Evolutionary conservation across 2,329 filamentous ascomycete genomes (phyloP).

Genomic region (Fusarium sp.): DNA sequence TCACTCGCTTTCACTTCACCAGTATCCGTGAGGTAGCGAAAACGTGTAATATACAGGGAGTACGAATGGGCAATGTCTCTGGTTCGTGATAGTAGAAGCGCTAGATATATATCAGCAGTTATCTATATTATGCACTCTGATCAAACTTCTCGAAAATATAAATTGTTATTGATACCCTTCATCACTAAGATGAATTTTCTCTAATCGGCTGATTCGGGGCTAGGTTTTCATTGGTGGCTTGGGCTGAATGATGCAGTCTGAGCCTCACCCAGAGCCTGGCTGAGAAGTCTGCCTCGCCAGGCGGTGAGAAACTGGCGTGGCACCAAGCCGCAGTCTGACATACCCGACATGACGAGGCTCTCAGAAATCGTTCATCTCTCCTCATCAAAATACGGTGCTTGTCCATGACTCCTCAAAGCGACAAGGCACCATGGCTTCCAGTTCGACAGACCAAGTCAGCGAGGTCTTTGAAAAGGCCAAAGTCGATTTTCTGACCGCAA

Average conservation of each 20-base stretch:
- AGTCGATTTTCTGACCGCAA: not conserved
- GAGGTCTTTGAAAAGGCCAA: not conserved
- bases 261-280: not conserved
- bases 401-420: not conserved
- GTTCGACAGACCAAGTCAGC: not conserved
- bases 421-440: fast-evolving
- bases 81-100: too few relatives aligned
- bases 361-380: fast-evolving
- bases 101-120: too few relatives aligned
- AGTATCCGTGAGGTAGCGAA: too few relatives aligned
- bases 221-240: not conserved
- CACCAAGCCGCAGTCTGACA: not conserved
- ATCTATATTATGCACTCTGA: too few relatives aligned
- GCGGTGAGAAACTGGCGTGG: not conserved
- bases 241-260: not conserved
- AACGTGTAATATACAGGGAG: too few relatives aligned
- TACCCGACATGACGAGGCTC: not conserved
- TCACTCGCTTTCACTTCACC: too few relatives aligned
- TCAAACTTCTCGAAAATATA: too few relatives aligned
- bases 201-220: not conserved
- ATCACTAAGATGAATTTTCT: not conserved
- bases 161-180: too few relatives aligned
- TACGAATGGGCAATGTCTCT: too few relatives aligned
- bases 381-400: fast-evolving
- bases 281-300: not conserved